phyloP scores from a whole-genome alignment of 768 basidiomycete genomes.

The Termitomyces sp. region DNA sequence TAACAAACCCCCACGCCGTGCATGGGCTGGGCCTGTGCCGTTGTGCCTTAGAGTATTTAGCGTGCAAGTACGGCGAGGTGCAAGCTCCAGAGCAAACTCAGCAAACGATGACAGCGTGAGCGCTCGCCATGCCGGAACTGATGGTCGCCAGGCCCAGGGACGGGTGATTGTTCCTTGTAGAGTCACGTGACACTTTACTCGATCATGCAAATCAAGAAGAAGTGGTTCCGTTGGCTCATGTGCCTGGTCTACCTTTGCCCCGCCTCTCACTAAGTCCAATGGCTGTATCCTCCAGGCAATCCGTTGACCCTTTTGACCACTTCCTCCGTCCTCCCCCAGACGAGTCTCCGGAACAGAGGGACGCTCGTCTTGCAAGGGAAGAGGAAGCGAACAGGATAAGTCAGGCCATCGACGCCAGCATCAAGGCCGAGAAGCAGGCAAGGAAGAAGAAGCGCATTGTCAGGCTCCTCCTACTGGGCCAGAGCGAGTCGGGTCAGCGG shows the following conservation, averaged over 20 bases:
- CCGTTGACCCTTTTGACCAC: conserved; percentile 63
- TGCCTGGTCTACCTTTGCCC: conserved; percentile 12
- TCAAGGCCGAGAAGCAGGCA: conserved; percentile 62
- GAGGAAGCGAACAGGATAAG: conserved; percentile 65
- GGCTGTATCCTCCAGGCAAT: conserved; percentile 26
- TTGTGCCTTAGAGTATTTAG: too few relatives aligned
- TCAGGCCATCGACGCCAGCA: conserved; percentile 68
- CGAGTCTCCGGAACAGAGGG: conserved; percentile 60
- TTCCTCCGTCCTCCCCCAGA: conserved; percentile 62
- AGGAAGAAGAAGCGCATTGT: conserved; percentile 68
- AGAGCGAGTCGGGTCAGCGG: conserved; percentile 76
- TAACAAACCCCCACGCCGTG: too few relatives aligned
- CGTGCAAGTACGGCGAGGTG: too few relatives aligned
- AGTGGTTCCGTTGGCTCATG: conserved; percentile 6
- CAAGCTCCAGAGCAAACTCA: too few relatives aligned
- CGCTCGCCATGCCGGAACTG: too few relatives aligned
- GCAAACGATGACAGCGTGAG: too few relatives aligned
- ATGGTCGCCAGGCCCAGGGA: too few relatives aligned
- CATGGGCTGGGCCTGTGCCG: too few relatives aligned
- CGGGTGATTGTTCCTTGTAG: background rate
- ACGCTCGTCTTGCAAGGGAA: conserved; percentile 52
- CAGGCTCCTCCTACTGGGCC: conserved; percentile 70
- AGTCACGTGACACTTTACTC: background rate
- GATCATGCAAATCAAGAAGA: background rate
- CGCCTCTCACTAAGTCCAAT: conserved; percentile 21